Evolutionary conservation across 2,329 filamentous ascomycete species (phyloP).

Genomic region (Curvularia lunata): DNA sequence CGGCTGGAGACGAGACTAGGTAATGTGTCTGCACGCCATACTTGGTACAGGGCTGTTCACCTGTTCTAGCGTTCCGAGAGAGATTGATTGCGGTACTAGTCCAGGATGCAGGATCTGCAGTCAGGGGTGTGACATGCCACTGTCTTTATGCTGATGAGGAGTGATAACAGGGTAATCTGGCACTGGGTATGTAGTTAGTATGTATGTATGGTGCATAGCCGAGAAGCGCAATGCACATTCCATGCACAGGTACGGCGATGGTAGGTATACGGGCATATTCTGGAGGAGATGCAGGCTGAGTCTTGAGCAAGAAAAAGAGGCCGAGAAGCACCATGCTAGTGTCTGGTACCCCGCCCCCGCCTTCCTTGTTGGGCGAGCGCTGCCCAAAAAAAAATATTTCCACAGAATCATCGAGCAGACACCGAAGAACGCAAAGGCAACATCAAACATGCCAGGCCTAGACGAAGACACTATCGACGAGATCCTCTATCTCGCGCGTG

Average conservation of each 20-base stretch:
- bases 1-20: constrained; percentile 3
- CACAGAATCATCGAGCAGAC: constrained; percentile 3
- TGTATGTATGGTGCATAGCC: constrained; percentile 8
- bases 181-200: constrained; percentile 6
- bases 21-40: constrained; percentile 19
- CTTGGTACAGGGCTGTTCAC: constrained; percentile 9
- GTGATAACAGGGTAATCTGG: constrained; percentile 12
- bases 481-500: constrained; percentile 83
- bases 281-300: not conserved
- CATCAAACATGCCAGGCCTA: constrained; percentile 32
- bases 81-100: constrained; percentile 18
- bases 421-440: constrained; percentile 7
- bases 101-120: constrained; percentile 24
- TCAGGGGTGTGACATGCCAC: constrained; percentile 21
- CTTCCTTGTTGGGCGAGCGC: constrained; percentile 17
- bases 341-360: constrained; percentile 25
- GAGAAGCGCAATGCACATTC: constrained; percentile 6
- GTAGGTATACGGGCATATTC: not conserved
- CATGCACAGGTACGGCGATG: constrained; percentile 12
- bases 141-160: constrained; percentile 14
- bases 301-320: not conserved
- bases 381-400: constrained; percentile 25
- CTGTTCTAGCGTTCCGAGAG: constrained; percentile 20
- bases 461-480: constrained; percentile 85
- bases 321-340: constrained; percentile 13